Conservation (phyloP, 164 flowering plant species). For the Berberis vulgaris region DNA sequence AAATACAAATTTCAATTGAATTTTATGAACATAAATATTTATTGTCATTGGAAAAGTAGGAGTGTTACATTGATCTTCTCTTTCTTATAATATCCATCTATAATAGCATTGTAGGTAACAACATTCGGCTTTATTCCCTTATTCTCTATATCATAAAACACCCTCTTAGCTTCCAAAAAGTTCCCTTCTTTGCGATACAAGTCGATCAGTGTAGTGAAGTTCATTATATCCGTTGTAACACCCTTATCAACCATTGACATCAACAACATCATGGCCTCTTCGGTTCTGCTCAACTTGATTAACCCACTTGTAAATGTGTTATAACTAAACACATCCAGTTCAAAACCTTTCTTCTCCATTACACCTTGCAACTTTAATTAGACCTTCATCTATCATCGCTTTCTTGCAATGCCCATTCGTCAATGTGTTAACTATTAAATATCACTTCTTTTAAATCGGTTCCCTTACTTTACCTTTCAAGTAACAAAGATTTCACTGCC, state of each 20-base stretch:
- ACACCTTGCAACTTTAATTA: conserved; percentile 22
- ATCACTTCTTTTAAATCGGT: conserved; percentile 35
- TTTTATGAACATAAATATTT: too few species aligned
- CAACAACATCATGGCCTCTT: conserved; percentile 44
- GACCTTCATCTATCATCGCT: conserved; percentile 45
- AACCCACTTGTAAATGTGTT: conserved; percentile 32
- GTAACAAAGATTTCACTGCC: conserved; percentile 28
- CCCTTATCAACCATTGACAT: conserved; percentile 34
- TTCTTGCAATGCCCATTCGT: conserved; percentile 37
- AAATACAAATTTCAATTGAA: too few species aligned
- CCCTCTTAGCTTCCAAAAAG: conserved; percentile 46
- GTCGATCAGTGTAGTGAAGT: conserved; percentile 51
- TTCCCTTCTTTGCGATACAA: conserved; percentile 67
- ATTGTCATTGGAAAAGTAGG: too few species aligned
- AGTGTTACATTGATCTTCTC: conserved; percentile 24
- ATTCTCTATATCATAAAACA: conserved; percentile 48
- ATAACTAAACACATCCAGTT: conserved; percentile 24
- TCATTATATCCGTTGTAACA: conserved; percentile 25
- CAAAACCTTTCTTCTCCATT: conserved; percentile 45
- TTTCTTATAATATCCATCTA: conserved; percentile 55
- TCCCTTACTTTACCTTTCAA: conserved; percentile 52
- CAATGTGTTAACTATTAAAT: conserved; percentile 28
- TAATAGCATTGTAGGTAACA: conserved; percentile 55
- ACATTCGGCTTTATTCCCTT: conserved; percentile 39
- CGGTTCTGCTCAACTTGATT: conserved; percentile 23